Evolutionary conservation across 129 eudicot genomes (phyloP), one percentile per base, ranked within the genome.

Genomic region (Flaveria trinervia): DNA sequence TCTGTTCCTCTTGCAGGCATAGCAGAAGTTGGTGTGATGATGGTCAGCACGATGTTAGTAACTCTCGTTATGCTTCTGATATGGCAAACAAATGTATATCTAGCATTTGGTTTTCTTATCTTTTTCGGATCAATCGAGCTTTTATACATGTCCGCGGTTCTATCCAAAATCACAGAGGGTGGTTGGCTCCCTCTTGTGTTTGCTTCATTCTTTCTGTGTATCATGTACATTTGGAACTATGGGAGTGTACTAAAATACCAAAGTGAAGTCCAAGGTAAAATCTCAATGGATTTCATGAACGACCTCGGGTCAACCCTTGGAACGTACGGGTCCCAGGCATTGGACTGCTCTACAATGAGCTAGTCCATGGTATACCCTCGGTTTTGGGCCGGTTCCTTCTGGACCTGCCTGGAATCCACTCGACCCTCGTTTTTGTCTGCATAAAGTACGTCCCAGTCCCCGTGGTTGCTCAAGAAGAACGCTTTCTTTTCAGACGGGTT

Each of bases 11-110:
- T 56, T 84, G 73, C 84, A 94, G 97, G 99, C 78, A 94, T 94
- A 71, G 99, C 97, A 28, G 99, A 94, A 77, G 97, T 94, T 25
- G 96, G 96, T 13, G 99, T 94, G 28, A 94, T 94, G 99, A 62
- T 94, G 56, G 99, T 94, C 7, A 94, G 93, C 79, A 94, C 97
- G 0, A 28, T 88, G 8, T 78, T 94, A 70, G 96, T 94, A 60
- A 94, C 99, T 1, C 88, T 94, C 1, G 99, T 94, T 14, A 94
- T 94, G 99, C 92, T 94, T 26, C 91, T 94, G 18, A 94, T 94
- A 23, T 94, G 99, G 99, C 99, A 91, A 80, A 91, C 96, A 2
- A 91, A 89, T 81, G 17, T 94, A 17, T 80, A 84, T 66, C 23
- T 91, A 68, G 99, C 99, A 8, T 72, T 87, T 1, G 62, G 77